Evolutionary conservation across 345 rosid genomes (phyloP).

Genomic region (Eucalyptus caleyi): DNA sequence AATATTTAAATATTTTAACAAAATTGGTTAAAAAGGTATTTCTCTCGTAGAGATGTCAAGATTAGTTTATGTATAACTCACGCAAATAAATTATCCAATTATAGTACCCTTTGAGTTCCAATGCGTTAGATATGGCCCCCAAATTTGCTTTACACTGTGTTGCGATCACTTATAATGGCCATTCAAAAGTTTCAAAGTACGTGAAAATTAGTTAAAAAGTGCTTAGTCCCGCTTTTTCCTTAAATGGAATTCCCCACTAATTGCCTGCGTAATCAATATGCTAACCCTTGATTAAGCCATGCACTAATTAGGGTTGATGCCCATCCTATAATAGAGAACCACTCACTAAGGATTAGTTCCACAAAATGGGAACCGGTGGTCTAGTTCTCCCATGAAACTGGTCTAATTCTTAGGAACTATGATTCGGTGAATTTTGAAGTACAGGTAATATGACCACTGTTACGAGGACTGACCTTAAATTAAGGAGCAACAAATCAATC

Average conservation of each 20-base stretch:
- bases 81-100: too few species aligned
- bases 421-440: too few species aligned
- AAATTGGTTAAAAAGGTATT: not conserved
- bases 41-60: not conserved
- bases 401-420: too few species aligned
- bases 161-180: not conserved
- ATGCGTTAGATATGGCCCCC: too few species aligned
- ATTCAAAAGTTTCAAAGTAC: not conserved
- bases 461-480: not conserved
- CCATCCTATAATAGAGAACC: too few species aligned
- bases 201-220: not conserved
- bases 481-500: not conserved
- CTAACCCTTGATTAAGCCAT: not conserved
- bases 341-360: too few species aligned
- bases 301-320: not conserved
- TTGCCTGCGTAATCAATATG: not conserved
- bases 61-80: not conserved
- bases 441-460: not conserved
- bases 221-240: not conserved
- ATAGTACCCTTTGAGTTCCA: too few species aligned
- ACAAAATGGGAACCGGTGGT: too few species aligned
- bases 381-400: too few species aligned
- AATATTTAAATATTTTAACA: not conserved
- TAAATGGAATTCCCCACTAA: not conserved
- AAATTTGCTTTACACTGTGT: not conserved